phyloP scores from a whole-genome alignment of 345 rosid genomes.

The Lepidium aucheri region DNA sequence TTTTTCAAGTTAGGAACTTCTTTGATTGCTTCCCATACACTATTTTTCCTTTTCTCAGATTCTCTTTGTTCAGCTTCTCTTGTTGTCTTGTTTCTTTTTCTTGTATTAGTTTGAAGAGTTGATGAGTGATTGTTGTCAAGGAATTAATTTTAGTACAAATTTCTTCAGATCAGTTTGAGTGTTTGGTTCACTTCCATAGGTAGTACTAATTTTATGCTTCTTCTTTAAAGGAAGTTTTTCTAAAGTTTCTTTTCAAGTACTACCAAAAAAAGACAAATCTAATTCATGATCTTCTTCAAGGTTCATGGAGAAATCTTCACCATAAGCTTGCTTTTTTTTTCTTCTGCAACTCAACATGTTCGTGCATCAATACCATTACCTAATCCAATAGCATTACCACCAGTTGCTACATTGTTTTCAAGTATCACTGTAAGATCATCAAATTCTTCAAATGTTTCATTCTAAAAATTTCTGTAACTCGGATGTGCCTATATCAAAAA shows the following conservation, averaged over 20 bases:
- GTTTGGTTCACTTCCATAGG: neutral
- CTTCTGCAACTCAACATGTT: neutral
- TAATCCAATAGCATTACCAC: neutral
- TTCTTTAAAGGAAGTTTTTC: neutral
- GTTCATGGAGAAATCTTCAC: neutral
- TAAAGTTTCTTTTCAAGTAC: neutral
- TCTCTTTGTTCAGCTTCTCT: neutral
- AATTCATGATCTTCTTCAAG: neutral
- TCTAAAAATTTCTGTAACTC: neutral
- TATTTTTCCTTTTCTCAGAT: neutral
- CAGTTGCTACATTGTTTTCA: neutral
- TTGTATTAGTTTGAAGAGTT: neutral
- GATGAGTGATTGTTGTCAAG: neutral
- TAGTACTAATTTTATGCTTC: neutral
- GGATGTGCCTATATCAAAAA: neutral
- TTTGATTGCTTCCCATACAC: neutral
- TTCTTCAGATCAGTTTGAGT: neutral
- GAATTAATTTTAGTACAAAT: neutral
- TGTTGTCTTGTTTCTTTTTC: neutral
- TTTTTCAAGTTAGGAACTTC: neutral
- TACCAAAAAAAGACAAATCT: neutral
- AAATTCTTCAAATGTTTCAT: conserved; percentile 2
- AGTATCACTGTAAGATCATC: neutral
- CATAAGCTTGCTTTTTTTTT: neutral
- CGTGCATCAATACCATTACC: neutral